These are phyloP conservation scores for Pythium plurisporium DNA, from an alignment of 352 stramenopile species.

Conservation along the genomic window DNA sequence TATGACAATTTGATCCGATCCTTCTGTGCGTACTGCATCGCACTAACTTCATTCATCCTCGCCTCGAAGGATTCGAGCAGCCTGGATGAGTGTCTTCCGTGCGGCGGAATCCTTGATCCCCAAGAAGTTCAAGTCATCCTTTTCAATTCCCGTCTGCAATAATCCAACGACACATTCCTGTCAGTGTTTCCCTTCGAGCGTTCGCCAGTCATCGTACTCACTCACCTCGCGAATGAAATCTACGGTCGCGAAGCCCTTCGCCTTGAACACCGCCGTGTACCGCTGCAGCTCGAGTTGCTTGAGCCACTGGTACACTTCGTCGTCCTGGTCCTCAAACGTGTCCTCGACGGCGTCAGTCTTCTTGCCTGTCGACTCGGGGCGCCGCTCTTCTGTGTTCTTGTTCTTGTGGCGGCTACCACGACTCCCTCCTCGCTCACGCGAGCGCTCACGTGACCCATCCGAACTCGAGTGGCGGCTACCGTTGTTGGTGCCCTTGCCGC, in stretches of 20 bases:
- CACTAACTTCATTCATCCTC: slow-evolving; percentile 23
- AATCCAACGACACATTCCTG: too few species aligned
- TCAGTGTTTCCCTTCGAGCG: too few species aligned
- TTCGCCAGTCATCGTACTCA: background rate
- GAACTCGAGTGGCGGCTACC: slow-evolving; percentile 21
- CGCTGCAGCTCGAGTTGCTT: slow-evolving; percentile 51
- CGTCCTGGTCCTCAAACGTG: slow-evolving; percentile 38
- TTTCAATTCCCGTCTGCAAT: slow-evolving; percentile 77
- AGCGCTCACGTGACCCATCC: background rate
- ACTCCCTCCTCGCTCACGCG: background rate
- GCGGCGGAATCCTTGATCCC: slow-evolving; percentile 65
- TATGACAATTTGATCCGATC: slow-evolving; percentile 9
- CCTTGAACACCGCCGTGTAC: slow-evolving; percentile 63
- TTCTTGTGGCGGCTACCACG: background rate
- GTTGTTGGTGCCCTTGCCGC: slow-evolving; percentile 24
- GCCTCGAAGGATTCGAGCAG: slow-evolving; percentile 34
- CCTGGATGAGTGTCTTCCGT: slow-evolving; percentile 55
- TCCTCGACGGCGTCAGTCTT: slow-evolving; percentile 29
- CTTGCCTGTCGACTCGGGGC: slow-evolving; percentile 11
- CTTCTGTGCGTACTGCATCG: too few species aligned
- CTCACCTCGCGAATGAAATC: slow-evolving; percentile 84
- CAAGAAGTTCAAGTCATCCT: slow-evolving; percentile 83
- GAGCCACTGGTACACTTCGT: slow-evolving; percentile 78
- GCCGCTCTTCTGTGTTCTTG: slow-evolving; percentile 14
- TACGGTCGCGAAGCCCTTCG: slow-evolving; percentile 70